phyloP scores from a whole-genome alignment of 1,284 basidiomycete species.

The Rhodotorula sp. region DNA sequence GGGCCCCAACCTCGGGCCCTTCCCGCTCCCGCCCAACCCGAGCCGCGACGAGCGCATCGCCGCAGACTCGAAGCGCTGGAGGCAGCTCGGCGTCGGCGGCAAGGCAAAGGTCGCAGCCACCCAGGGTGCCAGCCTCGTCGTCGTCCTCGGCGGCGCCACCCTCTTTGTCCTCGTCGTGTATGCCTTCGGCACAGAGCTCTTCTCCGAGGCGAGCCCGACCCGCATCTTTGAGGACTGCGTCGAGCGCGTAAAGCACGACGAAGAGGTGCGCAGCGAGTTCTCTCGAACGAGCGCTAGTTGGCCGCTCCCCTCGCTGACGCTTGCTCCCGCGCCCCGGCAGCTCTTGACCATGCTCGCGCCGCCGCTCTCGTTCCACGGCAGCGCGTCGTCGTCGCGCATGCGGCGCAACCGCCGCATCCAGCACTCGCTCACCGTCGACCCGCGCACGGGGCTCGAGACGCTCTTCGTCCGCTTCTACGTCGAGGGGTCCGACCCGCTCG shows the following conservation, averaged over 20 bases:
- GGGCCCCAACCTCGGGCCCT: constrained; percentile 26
- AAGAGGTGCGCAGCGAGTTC: constrained; percentile 13
- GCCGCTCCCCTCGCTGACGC: background rate
- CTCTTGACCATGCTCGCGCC: constrained; percentile 26
- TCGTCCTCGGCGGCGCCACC: constrained; percentile 32
- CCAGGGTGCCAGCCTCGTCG: constrained; percentile 28
- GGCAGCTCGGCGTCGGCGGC: constrained; percentile 1
- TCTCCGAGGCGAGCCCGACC: constrained; percentile 33
- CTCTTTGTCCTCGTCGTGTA: constrained; percentile 24
- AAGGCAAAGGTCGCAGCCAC: constrained; percentile 12
- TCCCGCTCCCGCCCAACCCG: constrained; percentile 31
- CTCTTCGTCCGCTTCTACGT: constrained; percentile 38
- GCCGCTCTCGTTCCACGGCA: constrained; percentile 37
- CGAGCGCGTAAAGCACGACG: constrained; percentile 29
- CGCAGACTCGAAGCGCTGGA: constrained; percentile 13
- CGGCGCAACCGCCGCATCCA: constrained; percentile 32
- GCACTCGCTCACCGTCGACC: constrained; percentile 23
- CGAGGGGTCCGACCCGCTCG: constrained; percentile 14
- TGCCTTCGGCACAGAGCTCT: constrained; percentile 35
- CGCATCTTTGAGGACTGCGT: constrained; percentile 40
- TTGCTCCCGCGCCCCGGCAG: background rate
- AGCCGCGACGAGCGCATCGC: constrained; percentile 20
- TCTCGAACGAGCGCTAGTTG: background rate
- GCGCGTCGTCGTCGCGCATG: constrained; percentile 17
- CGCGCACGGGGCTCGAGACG: constrained; percentile 25